Conservation (phyloP, 2,329 filamentous ascomycete species). For the Lecanosticta acicola region DNA sequence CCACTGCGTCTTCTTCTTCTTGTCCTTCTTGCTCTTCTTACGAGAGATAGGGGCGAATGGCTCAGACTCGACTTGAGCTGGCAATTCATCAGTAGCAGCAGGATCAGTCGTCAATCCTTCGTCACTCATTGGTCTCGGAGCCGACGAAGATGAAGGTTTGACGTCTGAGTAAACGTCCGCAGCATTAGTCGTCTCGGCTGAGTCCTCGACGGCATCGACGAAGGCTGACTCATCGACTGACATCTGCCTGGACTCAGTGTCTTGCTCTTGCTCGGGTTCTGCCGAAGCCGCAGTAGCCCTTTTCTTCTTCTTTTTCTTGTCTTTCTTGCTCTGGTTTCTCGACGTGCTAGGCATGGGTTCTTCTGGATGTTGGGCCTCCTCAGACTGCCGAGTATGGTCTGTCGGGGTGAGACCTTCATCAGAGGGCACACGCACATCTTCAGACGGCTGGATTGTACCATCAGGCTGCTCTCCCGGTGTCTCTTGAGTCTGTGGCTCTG, state of each 20-base stretch:
- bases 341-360: too few relatives aligned
- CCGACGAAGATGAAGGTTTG: too few relatives aligned
- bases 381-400: too few relatives aligned
- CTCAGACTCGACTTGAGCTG: neutral
- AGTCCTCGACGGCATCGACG: neutral
- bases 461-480: too few relatives aligned
- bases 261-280: neutral
- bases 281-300: neutral
- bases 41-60: neutral
- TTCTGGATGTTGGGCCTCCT: too few relatives aligned
- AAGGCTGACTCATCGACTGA: conserved; percentile 5
- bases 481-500: too few relatives aligned
- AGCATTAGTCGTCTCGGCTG: neutral
- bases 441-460: too few relatives aligned
- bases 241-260: neutral
- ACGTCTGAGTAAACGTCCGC: neutral
- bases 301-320: conserved; percentile 27
- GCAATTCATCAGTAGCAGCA: neutral
- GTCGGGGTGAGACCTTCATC: too few relatives aligned
- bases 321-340: conserved; percentile 20
- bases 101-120: neutral
- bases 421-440: too few relatives aligned
- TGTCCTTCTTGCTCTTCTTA: conserved; percentile 23
- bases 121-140: neutral
- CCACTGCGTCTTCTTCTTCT: conserved; percentile 24